phyloP scores from a whole-genome alignment of 306 rosid genomes.

The Notholithocarpus densiflorus region DNA sequence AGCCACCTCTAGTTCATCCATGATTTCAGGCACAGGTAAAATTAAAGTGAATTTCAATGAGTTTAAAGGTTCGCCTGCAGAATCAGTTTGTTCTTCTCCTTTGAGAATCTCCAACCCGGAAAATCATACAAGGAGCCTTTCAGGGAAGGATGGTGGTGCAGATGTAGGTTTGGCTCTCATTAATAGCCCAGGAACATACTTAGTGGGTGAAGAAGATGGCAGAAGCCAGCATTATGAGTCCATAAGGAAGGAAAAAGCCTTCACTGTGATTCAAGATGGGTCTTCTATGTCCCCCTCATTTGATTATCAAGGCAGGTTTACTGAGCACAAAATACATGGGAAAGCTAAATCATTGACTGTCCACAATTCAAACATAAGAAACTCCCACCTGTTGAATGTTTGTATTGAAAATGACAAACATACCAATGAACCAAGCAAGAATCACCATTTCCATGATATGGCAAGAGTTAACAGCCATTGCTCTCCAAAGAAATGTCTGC shows the following conservation, averaged over 20 bases:
- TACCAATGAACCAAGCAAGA: slow-evolving; percentile 33
- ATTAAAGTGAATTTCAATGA: slow-evolving; percentile 77
- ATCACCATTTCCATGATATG: slow-evolving; percentile 36
- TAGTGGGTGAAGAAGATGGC: slow-evolving; percentile 60
- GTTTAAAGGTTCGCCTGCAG: slow-evolving; percentile 89
- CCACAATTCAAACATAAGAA: slow-evolving; percentile 28
- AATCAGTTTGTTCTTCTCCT: slow-evolving; percentile 97
- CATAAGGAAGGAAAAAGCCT: slow-evolving; percentile 48
- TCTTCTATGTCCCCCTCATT: slow-evolving; percentile 32
- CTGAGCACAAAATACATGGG: slow-evolving; percentile 32
- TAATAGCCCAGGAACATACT: slow-evolving; percentile 53
- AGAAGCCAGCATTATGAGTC: slow-evolving; percentile 52
- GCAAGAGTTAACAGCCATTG: slow-evolving; percentile 36
- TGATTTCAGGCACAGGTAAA: slow-evolving; percentile 85
- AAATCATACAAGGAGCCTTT: slow-evolving; percentile 44
- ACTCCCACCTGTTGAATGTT: slow-evolving; percentile 34
- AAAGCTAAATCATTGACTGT: slow-evolving; percentile 41
- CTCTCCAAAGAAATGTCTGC: slow-evolving; percentile 34
- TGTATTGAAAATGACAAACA: slow-evolving; percentile 41
- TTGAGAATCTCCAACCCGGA: slow-evolving; percentile 67
- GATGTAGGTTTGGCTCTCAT: slow-evolving; percentile 31
- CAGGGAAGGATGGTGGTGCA: slow-evolving; percentile 45
- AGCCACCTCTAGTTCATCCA: slow-evolving; percentile 92
- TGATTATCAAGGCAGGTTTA: slow-evolving; percentile 43
- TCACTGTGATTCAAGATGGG: slow-evolving; percentile 34